Conservation (phyloP, 305 asterid genomes). For the Withania somnifera region DNA sequence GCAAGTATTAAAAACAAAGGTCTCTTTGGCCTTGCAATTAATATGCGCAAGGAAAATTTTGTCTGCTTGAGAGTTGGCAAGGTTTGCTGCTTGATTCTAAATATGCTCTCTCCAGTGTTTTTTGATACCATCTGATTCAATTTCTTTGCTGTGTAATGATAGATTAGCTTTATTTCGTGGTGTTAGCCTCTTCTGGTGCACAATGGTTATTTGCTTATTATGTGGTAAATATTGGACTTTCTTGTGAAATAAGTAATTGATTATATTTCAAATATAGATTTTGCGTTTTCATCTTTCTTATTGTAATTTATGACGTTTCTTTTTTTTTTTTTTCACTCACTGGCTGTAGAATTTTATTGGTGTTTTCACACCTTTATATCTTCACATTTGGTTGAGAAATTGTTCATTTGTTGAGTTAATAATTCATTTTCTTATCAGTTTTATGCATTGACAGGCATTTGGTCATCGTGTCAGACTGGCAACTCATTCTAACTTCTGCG, state of each 20-base stretch:
- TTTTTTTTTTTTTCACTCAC: neutral
- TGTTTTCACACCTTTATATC: neutral
- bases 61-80: neutral
- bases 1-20: neutral
- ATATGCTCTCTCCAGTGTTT: neutral
- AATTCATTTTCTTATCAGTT: slow-evolving; percentile 6
- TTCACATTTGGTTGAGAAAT: neutral
- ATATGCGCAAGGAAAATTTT: neutral
- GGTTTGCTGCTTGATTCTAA: neutral
- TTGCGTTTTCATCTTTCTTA: neutral
- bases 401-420: neutral
- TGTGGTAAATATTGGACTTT: neutral
- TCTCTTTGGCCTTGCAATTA: neutral
- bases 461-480: slow-evolving; percentile 94
- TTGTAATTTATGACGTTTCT: neutral
- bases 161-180: neutral
- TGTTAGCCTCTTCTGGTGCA: neutral
- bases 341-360: neutral
- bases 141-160: neutral
- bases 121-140: neutral
- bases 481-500: slow-evolving; percentile 78
- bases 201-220: neutral
- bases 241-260: neutral
- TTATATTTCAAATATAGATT: neutral
- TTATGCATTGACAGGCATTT: slow-evolving; percentile 42